Base-by-base conservation (phyloP, 1,139 yeast species). In the Geotrichum histeridarum region DNA sequence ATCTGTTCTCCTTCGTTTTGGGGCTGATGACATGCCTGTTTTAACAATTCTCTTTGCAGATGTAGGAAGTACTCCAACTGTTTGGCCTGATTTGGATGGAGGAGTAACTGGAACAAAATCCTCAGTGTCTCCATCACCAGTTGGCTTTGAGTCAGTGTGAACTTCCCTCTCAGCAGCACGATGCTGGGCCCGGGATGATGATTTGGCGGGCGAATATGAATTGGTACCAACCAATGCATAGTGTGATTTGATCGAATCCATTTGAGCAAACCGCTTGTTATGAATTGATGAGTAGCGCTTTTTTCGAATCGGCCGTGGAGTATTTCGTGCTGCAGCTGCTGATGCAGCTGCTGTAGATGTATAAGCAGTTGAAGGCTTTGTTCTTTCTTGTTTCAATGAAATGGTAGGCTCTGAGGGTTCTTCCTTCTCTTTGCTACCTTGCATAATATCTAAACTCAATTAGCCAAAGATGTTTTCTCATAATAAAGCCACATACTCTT, bases 221-320 rank as follows among this genome's bases (percentile, higher is more conserved):
- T 22, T 5, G 27, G 27, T 22, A 22, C 27, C 27, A 22, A 22
- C 27, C 27, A 22, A 5, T 22, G 65, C 58, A 55, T 60, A 58
- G 41, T 64, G 68, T n/a, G 61, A 38, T 2, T 59, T 55, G 15
- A 68, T 63, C 8, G 68, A 55, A n/a, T 65, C 69, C 66, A 66
- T 63, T 48, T 63, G 59, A 17, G 68, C 66, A 57, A 67, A 67
- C 42, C 64, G 54, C 11, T 64, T 58, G 15, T 61, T 44, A 56
- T 68, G 71, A 7, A 65, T 58, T 0, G 63, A 60, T 3, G 69
- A 61, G 52, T 62, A 67, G 38, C 71, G 60, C 45, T 59, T 57
- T 44, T 63, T 63, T 37, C 51, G 52, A 31, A 54, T 55, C 14
- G 39, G 42, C 38, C 54, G 54, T 42, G 57, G 31, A 57, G 56